Conservation (phyloP, 1,284 basidiomycete species). For the Tetrapyrgos nigripes region DNA sequence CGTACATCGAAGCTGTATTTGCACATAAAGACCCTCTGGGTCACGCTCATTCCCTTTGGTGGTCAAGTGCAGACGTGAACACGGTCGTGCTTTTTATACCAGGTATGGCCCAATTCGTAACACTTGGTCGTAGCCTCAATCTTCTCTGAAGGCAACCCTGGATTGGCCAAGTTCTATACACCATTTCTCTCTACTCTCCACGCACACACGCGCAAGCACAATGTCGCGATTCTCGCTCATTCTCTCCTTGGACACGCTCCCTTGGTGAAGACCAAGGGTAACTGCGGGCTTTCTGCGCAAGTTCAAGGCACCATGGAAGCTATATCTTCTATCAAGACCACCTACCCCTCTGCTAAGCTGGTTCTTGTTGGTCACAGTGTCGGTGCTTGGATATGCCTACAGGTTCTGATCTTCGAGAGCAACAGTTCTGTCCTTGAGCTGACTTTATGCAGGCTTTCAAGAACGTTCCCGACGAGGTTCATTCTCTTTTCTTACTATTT, state of each 20-base stretch:
- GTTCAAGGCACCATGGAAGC: slow-evolving; percentile 55
- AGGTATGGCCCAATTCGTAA: slow-evolving; percentile 39
- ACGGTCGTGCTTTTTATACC: slow-evolving; percentile 62
- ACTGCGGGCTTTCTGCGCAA: slow-evolving; percentile 48
- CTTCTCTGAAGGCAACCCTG: slow-evolving; percentile 61
- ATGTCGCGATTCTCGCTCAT: slow-evolving; percentile 57
- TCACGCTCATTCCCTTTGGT: slow-evolving; percentile 59
- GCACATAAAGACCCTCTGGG: slow-evolving; percentile 42
- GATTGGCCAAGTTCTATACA: slow-evolving; percentile 62
- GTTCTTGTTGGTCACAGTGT: slow-evolving; percentile 66
- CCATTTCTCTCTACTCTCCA: slow-evolving; percentile 59
- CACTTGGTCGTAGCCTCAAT: background rate
- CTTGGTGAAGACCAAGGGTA: slow-evolving; percentile 13
- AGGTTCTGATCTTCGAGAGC: slow-evolving; percentile 40
- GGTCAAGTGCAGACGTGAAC: slow-evolving; percentile 39
- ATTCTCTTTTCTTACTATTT: slow-evolving; percentile 57
- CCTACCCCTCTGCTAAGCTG: slow-evolving; percentile 43
- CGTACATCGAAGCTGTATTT: slow-evolving; percentile 40
- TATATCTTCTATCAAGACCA: slow-evolving; percentile 47
- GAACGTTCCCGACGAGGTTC: slow-evolving; percentile 42
- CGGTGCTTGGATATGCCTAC: slow-evolving; percentile 63
- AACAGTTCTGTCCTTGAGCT: slow-evolving; percentile 2
- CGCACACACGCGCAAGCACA: slow-evolving; percentile 35
- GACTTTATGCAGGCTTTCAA: slow-evolving; percentile 49
- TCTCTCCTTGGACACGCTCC: slow-evolving; percentile 62